These are phyloP conservation scores for Scleroderma bovista DNA, from an alignment of 768 basidiomycete species.

Conservation along the genomic window DNA sequence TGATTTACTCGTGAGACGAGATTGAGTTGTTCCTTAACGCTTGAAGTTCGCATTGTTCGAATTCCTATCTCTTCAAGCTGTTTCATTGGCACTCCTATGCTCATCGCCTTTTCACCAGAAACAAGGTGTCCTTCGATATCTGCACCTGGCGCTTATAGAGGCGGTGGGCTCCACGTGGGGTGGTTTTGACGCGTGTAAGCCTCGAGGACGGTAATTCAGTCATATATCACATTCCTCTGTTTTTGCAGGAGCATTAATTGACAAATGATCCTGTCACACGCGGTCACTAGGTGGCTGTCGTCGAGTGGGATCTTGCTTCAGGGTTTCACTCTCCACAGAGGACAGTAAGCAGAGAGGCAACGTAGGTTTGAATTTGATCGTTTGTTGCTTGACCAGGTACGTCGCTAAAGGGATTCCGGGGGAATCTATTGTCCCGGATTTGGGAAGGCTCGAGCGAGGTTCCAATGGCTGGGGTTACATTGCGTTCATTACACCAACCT, in stretches of 20 bases:
- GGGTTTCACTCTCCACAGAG: conserved; percentile 1
- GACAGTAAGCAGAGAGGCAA: not conserved
- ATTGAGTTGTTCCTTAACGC: not conserved
- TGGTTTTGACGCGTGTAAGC: conserved; percentile 22
- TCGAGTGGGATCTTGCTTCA: not conserved
- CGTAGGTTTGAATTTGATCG: too few species aligned
- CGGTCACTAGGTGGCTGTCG: conserved; percentile 12
- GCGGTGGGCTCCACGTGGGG: conserved; percentile 9
- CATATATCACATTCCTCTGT: conserved; percentile 20
- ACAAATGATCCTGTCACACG: conserved; percentile 11
- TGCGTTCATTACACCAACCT: conserved; percentile 22
- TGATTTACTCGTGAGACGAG: not conserved
- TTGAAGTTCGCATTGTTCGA: not conserved
- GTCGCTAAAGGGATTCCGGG: not conserved
- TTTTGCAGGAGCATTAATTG: conserved; percentile 14
- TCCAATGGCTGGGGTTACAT: conserved; percentile 15
- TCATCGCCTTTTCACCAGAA: not conserved
- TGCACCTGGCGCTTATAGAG: not conserved
- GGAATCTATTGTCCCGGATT: not conserved
- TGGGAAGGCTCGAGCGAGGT: not conserved
- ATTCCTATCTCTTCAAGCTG: not conserved
- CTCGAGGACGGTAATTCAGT: conserved; percentile 27
- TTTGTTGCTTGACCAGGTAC: not conserved
- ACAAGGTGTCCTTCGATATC: not conserved
- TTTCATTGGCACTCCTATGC: not conserved